phyloP scores from a whole-genome alignment of 345 rosid species.

The Syzygium aqueum region DNA sequence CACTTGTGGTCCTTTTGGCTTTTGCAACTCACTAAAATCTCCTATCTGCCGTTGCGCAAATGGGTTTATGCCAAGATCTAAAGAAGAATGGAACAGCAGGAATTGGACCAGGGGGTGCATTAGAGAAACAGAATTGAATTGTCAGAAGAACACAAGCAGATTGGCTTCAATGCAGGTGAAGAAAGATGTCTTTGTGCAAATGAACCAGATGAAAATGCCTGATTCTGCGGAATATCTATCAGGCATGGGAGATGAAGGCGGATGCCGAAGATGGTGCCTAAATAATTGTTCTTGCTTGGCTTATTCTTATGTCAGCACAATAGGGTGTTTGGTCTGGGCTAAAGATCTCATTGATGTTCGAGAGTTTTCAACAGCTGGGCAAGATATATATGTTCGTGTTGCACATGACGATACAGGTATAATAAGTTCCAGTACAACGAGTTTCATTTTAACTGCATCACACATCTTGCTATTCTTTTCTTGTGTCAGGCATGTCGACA shows the following conservation, averaged over 20 bases:
- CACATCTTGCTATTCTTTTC: not conserved
- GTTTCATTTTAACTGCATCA: too few relatives aligned
- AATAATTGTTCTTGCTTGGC: constrained; percentile 9
- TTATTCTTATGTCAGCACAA: not conserved
- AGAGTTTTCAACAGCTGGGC: not conserved
- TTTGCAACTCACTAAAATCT: constrained; percentile 4
- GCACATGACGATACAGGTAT: not conserved
- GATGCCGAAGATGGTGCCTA: constrained; percentile 14
- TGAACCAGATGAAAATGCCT: constrained; percentile 1
- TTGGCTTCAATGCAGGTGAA: not conserved
- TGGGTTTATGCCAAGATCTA: constrained; percentile 17
- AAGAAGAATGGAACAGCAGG: constrained; percentile 1
- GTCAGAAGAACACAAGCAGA: not conserved
- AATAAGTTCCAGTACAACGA: too few relatives aligned
- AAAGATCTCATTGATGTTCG: not conserved
- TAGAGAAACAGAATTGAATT: not conserved
- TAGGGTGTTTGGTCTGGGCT: not conserved
- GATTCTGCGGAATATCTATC: not conserved
- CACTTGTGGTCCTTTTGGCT: constrained; percentile 10
- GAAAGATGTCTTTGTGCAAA: not conserved
- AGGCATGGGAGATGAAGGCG: not conserved
- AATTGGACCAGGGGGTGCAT: constrained; percentile 12
- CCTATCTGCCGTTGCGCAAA: constrained; percentile 14
- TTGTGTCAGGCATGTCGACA: not conserved
- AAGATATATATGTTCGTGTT: not conserved